Base-by-base conservation (phyloP, 2,329 filamentous ascomycete genomes). In the Pseudogymnoascus sp. region DNA sequence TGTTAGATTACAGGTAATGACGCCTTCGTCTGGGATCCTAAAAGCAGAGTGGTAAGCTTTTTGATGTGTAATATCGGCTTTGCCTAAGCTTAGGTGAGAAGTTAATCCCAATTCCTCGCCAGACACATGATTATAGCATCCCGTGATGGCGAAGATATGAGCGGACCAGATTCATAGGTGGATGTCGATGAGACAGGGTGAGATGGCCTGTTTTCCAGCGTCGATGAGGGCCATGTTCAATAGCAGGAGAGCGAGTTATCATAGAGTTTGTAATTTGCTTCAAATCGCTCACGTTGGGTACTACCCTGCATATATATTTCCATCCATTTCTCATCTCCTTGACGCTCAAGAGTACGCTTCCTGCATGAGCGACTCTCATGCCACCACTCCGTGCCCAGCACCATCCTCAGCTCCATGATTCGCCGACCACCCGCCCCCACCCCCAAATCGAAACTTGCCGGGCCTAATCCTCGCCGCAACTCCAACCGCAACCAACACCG, bases 381-480 rank as follows among this genome's bases (percentile, higher is more conserved):
- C 55, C 33, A 37, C 55, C 55, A 57, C 30, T 13, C 18, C 55
- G 18, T 23, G 15, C 8, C 34, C 30, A 57, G 34, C 58, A 13
- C 3, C 26, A 26, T 56, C 23, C 30, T 37, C 30, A 23, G 8
- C 30, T 13, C 13, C 15, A 3, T 35, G 8, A 23, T 19, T 38
- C 55, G 68, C 71, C 2, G 77, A 75, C 33, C 71, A 74, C 7
- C 68, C 71, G 2, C 71, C 74, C 7, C 68, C 71, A 2, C 61
- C 69, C 35, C 70, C 69, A 55, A 83, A 71, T 0, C 90, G 89
- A 61, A 96, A 77, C 77, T 97, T 97, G 63, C 83, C 80, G 75
- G 87, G 83, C 77, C 90, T 89, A 63, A 96, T 84, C 64, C 92
- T 82, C 6, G 92, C 86, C 61, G 88, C 78, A 13, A 95, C 74